Percentiles rank a stretch among this genome's conserved stretches.
These are phyloP conservation scores for Cutaneotrichosporon cavernicola DNA, from an alignment of 1,284 basidiomycete species.

Conservation along the genomic window DNA sequence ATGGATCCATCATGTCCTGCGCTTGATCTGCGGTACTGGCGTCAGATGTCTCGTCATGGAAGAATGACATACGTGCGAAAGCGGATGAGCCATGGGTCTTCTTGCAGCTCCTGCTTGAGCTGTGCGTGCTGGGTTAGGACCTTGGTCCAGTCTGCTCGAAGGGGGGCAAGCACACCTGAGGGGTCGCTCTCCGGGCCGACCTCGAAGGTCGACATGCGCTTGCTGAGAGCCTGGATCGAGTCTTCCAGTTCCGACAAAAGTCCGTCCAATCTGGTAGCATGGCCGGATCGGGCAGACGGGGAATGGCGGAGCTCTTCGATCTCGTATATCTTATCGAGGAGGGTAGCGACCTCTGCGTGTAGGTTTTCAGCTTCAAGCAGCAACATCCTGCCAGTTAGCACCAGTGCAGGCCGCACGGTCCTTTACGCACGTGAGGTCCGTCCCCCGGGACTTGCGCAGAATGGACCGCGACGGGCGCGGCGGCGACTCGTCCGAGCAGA, in stretches of 20 bases:
- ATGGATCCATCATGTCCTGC: conserved; percentile 91
- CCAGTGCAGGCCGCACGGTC: not conserved
- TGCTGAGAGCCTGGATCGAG: conserved; percentile 18
- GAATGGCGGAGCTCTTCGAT: conserved; percentile 45
- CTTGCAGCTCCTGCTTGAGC: conserved; percentile 83
- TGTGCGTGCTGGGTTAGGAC: conserved; percentile 77
- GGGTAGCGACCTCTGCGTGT: conserved; percentile 27
- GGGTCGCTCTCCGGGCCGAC: not conserved
- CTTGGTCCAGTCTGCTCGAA: conserved; percentile 67
- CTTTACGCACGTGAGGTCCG: conserved; percentile 16
- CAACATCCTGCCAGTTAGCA: conserved; percentile 18
- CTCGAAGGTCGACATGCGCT: conserved; percentile 14
- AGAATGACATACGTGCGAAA: conserved; percentile 71
- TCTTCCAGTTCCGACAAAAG: conserved; percentile 27
- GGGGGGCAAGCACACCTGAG: conserved; percentile 5
- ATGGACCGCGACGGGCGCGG: conserved; percentile 16
- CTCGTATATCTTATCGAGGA: conserved; percentile 39
- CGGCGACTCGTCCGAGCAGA: conserved; percentile 19
- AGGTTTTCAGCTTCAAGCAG: conserved; percentile 25
- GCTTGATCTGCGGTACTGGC: conserved; percentile 66
- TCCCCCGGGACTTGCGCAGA: conserved; percentile 13
- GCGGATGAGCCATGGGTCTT: conserved; percentile 93
- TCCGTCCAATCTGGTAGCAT: conserved; percentile 33
- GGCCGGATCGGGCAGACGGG: conserved; percentile 56
- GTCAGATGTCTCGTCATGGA: conserved; percentile 2